A percentile compares a stretch with the other conserved stretches of the same genome.
phyloP scores from a whole-genome alignment of 1,139 yeast genomes.

The Magnusiomyces paraingens region DNA sequence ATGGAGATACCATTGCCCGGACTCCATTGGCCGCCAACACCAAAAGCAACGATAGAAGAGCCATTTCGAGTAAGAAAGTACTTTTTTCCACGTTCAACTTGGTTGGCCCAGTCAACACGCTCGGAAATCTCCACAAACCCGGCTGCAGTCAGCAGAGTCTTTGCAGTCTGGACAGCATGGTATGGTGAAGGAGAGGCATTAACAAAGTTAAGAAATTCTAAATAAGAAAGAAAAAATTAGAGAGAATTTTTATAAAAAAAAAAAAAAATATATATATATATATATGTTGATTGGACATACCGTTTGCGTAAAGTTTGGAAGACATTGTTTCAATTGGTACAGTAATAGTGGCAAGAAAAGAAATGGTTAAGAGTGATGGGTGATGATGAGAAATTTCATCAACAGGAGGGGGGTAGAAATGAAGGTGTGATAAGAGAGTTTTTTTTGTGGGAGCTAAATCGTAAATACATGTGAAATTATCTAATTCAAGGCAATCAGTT shows the following conservation, averaged over 20 bases:
- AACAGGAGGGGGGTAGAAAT: too few species aligned
- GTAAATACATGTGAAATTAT: background rate
- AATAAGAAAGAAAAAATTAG: background rate
- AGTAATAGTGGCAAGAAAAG: background rate
- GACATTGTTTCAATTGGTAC: slow-evolving; percentile 7
- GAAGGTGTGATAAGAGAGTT: background rate
- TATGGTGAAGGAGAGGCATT: slow-evolving; percentile 91
- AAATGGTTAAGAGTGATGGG: background rate
- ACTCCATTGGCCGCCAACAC: slow-evolving; percentile 63
- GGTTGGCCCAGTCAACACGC: slow-evolving; percentile 64
- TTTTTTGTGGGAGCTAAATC: background rate
- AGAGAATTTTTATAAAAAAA: background rate
- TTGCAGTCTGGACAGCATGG: slow-evolving; percentile 75
- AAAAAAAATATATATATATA: background rate
- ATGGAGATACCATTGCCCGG: slow-evolving; percentile 85
- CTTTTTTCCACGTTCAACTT: slow-evolving; percentile 50
- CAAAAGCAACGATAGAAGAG: slow-evolving; percentile 82
- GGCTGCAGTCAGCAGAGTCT: slow-evolving; percentile 44
- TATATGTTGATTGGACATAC: slow-evolving; percentile 3
- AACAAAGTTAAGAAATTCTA: slow-evolving; percentile 67
- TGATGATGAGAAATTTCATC: too few species aligned
- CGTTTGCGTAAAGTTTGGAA: slow-evolving; percentile 16
- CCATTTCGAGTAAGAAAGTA: slow-evolving; percentile 61
- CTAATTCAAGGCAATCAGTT: too few species aligned
- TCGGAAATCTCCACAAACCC: slow-evolving; percentile 75